Evolutionary conservation across 345 rosid species (phyloP).

Genomic region (Bretschneidera sinensis): DNA sequence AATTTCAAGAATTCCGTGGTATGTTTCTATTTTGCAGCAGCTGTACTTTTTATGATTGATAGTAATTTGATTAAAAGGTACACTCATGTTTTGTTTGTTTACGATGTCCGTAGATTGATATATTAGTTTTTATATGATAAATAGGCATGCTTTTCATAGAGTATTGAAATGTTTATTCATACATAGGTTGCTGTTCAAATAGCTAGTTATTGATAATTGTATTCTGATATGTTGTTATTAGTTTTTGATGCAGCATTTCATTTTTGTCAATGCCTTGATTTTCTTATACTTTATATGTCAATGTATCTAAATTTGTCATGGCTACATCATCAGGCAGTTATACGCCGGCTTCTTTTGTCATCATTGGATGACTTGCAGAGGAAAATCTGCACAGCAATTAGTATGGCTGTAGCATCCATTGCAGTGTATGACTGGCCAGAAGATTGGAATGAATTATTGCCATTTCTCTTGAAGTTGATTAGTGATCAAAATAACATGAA

Average conservation of each 20-base stretch:
- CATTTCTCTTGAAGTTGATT: conserved; percentile 66
- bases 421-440: conserved; percentile 93
- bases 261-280: not conserved
- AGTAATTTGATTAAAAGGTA: not conserved
- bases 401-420: conserved; percentile 80
- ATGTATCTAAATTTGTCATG: not conserved
- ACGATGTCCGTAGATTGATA: too few relatives aligned
- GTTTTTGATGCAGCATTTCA: not conserved
- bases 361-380: conserved; percentile 72
- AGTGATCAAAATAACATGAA: conserved; percentile 52
- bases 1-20: not conserved
- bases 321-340: conserved; percentile 54
- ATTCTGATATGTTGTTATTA: not conserved
- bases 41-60: not conserved
- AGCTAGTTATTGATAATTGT: not conserved
- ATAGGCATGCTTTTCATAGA: not conserved
- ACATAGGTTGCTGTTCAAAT: not conserved
- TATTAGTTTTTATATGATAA: not conserved
- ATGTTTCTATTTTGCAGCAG: not conserved
- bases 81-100: not conserved
- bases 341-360: conserved; percentile 59
- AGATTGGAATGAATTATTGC: conserved; percentile 81
- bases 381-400: conserved; percentile 78
- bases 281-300: too few relatives aligned
- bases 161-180: not conserved